Evolutionary conservation across 805 yeast genomes (phyloP), one percentile per base, ranked within the genome.

Genomic region (Metschnikowia gelsemii): DNA sequence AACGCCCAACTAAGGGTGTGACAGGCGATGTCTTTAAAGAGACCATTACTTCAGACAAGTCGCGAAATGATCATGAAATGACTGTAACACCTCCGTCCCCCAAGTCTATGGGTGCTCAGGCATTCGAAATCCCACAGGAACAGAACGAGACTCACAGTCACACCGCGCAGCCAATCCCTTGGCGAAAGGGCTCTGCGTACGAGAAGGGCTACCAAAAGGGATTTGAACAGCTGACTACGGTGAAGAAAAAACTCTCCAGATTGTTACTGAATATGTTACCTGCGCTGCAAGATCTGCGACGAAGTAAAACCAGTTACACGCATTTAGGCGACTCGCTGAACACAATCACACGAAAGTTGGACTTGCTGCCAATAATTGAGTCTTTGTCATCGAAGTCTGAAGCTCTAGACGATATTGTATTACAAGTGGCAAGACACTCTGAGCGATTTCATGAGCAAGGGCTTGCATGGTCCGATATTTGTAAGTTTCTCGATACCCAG

Each of bases 171-270:
- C 5, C 21, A 8, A 8, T 13, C 31, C 14, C n/a, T n/a, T n/a
- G n/a, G n/a, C n/a, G 16, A 22, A 22, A 21, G 31, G 58, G 55
- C 12, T 47, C 61, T 1, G 61, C 73, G 0, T 70, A 58, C 40
- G 63, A 64, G 19, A 52, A 50, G 32, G 75, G 75, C 5, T 68
- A 52, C 38, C 58, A 53, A 7, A 57, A 50, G 31, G 75, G 74
- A 0, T 42, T 62, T 3, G 46, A 59, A 23, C 63, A 57, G 46
- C 57, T 70, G 5, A 51, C 41, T 4, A 42, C 43, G 4, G 45
- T 66, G 12, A 61, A 55, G 13, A 42, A 37, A 13, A 36, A 42
- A 11, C 22, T 56, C 8, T 30, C 42, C 5, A 24, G 19, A 5
- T 28, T 47, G 5, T 25, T 51, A 16, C 39, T 33, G 12, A 29